Evolutionary conservation across 2,329 filamentous ascomycete genomes (phyloP), one percentile per base, ranked within the genome.

Genomic region (Paecilomyces dactylethromorphus): DNA sequence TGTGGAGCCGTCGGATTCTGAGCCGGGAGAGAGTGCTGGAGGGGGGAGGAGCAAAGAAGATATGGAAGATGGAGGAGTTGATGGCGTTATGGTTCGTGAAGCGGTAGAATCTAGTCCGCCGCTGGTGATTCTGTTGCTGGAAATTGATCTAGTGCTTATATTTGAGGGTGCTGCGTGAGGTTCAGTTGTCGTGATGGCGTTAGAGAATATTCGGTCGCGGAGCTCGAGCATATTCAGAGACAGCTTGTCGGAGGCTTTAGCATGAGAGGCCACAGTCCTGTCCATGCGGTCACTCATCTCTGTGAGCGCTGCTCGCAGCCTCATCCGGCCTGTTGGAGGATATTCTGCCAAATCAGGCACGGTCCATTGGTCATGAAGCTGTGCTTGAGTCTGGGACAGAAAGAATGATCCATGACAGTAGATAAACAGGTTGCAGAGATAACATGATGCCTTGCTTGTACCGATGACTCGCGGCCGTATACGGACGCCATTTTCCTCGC

Each of bases 401-500:
- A 49, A 58, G 56, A 57, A 65, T 15, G 49, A 21, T 10, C 56
- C 57, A 39, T 67, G 60, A 2, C 22, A 45, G n/a, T 45, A 33
- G 32, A 63, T 56, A 50, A 67, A 65, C 24, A 61, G 50, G 57
- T 64, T 56, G 56, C 65, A 68, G 7, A 66, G 58, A 52, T 64
- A 66, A 52, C 65, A 68, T 11, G 65, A 59, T 1, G 62, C 56
- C 58, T 66, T 68, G 55, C 64, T 66, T 13, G 60, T 55, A 12
- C 65, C 64, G 12, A 67, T 62, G 1, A 62, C 60, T 29, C 65
- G 57, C 13, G 65, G 65, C 15, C 21, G 50, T 21, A 21, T 56
- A 3, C 53, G 33, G 8, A 39, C 35, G 13, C 39, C 29, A 32
- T 59, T 55, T 22, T 49, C 24, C 1, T 53, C 32, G 8, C 35